Conservation (phyloP, 2,329 filamentous ascomycete genomes). For the Fusarium marasasianum region DNA sequence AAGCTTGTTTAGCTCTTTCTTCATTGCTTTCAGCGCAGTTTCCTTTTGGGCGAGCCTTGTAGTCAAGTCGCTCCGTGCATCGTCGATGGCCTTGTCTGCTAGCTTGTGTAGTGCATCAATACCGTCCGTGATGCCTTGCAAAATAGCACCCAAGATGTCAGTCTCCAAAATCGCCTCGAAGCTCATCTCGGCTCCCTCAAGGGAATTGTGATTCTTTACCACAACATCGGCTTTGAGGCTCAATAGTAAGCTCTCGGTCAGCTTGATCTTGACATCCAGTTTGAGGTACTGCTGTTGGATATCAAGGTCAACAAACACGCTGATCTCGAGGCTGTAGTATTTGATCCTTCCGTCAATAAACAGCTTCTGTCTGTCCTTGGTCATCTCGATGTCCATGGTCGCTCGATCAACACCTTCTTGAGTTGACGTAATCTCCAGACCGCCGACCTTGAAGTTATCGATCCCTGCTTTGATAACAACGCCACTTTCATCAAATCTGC, state of each 20-base stretch:
- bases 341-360: not conserved
- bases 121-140: not conserved
- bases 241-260: not conserved
- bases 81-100: not conserved
- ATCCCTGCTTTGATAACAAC: not conserved
- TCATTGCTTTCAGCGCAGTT: not conserved
- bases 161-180: not conserved
- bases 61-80: not conserved
- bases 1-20: not conserved
- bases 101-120: not conserved
- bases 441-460: not conserved
- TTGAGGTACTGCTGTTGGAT: not conserved
- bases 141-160: not conserved
- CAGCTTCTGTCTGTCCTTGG: not conserved
- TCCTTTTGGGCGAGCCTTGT: not conserved
- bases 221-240: not conserved
- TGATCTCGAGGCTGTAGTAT: not conserved
- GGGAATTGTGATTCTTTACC: not conserved
- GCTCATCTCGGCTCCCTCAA: not conserved
- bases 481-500: not conserved
- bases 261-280: not conserved
- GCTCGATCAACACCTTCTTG: not conserved
- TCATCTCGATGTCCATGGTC: not conserved
- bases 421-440: not conserved
- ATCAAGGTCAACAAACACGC: not conserved